Conservation (phyloP, 176 grass and related monocot species). For the Oryza glaberrima region DNA sequence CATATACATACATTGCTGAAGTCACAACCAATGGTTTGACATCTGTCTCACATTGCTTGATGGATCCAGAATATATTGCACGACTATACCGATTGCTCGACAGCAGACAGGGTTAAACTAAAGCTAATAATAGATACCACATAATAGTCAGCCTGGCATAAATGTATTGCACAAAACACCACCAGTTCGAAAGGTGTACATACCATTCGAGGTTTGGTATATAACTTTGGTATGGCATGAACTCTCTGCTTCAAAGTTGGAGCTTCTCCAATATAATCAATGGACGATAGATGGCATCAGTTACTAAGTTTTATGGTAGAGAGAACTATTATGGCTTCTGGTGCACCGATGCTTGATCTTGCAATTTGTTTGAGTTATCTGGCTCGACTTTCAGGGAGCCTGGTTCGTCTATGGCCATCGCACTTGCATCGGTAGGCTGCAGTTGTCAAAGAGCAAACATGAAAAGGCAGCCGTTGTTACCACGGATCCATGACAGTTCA, state of each 20-base stretch:
- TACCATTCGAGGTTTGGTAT: not conserved
- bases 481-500: not conserved
- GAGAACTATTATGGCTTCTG: slow-evolving; percentile 49
- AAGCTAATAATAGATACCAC: not conserved
- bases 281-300: slow-evolving; percentile 26
- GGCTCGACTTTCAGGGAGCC: slow-evolving; percentile 38
- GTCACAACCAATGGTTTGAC: not conserved
- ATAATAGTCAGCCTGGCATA: not conserved
- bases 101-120: not conserved
- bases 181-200: slow-evolving; percentile 10
- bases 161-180: not conserved
- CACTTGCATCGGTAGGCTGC: slow-evolving; percentile 49
- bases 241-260: not conserved
- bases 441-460: slow-evolving; percentile 1
- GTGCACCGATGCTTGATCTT: slow-evolving; percentile 31
- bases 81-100: not conserved
- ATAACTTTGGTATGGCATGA: slow-evolving; percentile 27
- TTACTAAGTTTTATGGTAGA: slow-evolving; percentile 16
- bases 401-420: slow-evolving; percentile 59
- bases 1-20: not conserved
- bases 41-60: not conserved
- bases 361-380: slow-evolving; percentile 49
- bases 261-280: slow-evolving; percentile 25
- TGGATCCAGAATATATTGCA: not conserved
- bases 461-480: not conserved